Conservation (phyloP, 108 stramenopile genomes). For the Pseudonitzschia pungens region DNA sequence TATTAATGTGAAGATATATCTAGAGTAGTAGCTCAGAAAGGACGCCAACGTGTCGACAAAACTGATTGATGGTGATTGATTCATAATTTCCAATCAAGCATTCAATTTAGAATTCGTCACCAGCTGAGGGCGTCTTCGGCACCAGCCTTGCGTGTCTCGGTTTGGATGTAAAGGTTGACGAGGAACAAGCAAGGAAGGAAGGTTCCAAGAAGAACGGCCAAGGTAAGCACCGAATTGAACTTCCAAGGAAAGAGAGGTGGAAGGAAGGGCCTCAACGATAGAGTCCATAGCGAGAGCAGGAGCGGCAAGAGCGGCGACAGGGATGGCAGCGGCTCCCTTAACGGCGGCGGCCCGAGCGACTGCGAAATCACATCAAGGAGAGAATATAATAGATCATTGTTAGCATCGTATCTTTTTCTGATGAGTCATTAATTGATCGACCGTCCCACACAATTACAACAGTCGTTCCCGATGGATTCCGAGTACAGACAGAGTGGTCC, state of each 20-base stretch:
- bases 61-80: background rate
- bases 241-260: conserved; percentile 81
- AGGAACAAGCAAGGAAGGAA: conserved; percentile 92
- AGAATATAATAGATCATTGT: conserved; percentile 1
- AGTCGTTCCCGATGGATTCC: no score
- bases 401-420: background rate
- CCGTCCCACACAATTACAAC: background rate
- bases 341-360: conserved; percentile 60
- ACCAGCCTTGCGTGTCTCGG: conserved; percentile 86
- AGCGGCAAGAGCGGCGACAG: conserved; percentile 63
- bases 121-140: conserved; percentile 28
- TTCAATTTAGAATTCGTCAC: conserved; percentile 33
- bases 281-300: conserved; percentile 88
- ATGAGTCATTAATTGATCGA: background rate
- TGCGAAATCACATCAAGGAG: conserved; percentile 19
- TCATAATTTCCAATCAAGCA: background rate
- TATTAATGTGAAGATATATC: conserved; percentile 2
- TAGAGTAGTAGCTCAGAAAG: conserved; percentile 8
- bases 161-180: conserved; percentile 92
- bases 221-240: conserved; percentile 93
- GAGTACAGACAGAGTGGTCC: background rate
- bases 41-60: background rate
- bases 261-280: conserved; percentile 75
- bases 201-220: conserved; percentile 92
- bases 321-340: conserved; percentile 69